A percentile compares a stretch with the other conserved stretches of the same genome.
phyloP scores from a whole-genome alignment of 352 stramenopile species.

The Aphanomyces astaci region DNA sequence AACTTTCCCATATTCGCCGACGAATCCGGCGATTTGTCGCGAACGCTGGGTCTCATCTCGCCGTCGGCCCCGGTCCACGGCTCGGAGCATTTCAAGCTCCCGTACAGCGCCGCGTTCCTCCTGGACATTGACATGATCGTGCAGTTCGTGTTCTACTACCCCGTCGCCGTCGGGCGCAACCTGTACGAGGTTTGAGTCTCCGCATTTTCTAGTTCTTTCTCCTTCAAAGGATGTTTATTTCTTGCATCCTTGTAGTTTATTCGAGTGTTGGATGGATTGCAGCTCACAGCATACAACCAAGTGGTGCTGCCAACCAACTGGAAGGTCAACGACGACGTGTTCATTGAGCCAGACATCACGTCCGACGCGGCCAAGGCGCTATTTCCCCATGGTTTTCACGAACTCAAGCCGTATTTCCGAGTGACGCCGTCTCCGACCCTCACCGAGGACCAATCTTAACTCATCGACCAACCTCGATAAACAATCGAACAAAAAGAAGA shows the following conservation, averaged over 20 bases:
- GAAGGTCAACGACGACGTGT: constrained; percentile 81
- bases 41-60: constrained; percentile 43
- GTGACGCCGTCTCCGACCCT: constrained; percentile 64
- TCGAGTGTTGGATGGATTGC: constrained; percentile 54
- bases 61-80: constrained; percentile 38
- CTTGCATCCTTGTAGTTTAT: constrained; percentile 26
- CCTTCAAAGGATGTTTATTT: not conserved
- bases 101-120: constrained; percentile 57
- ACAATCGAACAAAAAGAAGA: too few species aligned
- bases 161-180: constrained; percentile 61
- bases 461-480: not conserved
- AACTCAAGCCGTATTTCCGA: constrained; percentile 72
- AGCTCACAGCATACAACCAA: constrained; percentile 65
- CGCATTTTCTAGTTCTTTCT: not conserved
- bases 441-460: constrained; percentile 39
- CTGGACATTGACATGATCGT: constrained; percentile 72
- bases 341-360: constrained; percentile 61
- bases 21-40: constrained; percentile 53
- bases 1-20: constrained; percentile 65
- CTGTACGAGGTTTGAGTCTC: constrained; percentile 71
- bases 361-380: constrained; percentile 62
- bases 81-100: constrained; percentile 44
- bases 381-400: constrained; percentile 72
- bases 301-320: constrained; percentile 77
- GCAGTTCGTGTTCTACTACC: constrained; percentile 54